These are phyloP conservation scores for Amniculicola lignicola DNA, from an alignment of 495 filamentous ascomycete genomes.

Conservation along the genomic window DNA sequence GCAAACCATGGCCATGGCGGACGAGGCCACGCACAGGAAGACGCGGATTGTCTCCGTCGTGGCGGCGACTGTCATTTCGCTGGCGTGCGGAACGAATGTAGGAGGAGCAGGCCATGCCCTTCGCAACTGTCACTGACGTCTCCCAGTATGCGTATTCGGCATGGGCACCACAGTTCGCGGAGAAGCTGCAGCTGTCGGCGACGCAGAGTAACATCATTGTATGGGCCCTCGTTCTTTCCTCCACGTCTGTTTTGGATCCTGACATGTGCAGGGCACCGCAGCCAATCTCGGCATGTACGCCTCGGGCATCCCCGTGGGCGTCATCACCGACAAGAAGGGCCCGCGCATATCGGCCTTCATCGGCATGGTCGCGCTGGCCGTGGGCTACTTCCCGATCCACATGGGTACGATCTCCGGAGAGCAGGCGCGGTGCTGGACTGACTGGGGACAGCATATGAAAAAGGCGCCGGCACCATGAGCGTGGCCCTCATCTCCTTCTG, in stretches of 20 bases:
- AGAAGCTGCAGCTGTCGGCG: conserved; percentile 76
- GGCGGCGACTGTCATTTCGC: conserved; percentile 78
- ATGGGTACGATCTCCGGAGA: conserved; percentile 46
- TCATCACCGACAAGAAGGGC: conserved; percentile 81
- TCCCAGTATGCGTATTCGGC: conserved; percentile 93
- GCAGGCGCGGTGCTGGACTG: conserved; percentile 13
- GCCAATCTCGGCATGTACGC: conserved; percentile 96
- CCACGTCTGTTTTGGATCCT: background rate
- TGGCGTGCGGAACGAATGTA: conserved; percentile 93
- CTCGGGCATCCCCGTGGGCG: conserved; percentile 82
- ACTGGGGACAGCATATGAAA: conserved; percentile 49
- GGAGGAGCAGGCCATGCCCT: conserved; percentile 31
- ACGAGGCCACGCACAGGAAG: conserved; percentile 44
- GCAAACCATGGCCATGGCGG: conserved; percentile 7
- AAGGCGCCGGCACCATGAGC: conserved; percentile 55
- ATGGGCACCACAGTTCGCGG: conserved; percentile 94
- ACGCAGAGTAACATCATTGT: conserved; percentile 90
- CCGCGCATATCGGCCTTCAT: conserved; percentile 72
- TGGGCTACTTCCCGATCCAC: conserved; percentile 81
- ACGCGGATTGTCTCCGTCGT: conserved; percentile 72
- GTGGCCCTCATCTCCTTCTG: conserved; percentile 74
- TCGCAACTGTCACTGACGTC: conserved; percentile 8
- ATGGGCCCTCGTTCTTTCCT: conserved; percentile 36
- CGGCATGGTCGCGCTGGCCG: conserved; percentile 65
- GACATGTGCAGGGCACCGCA: conserved; percentile 59